phyloP scores from a whole-genome alignment of 2,329 filamentous ascomycete species.

The Botrytis aclada region DNA sequence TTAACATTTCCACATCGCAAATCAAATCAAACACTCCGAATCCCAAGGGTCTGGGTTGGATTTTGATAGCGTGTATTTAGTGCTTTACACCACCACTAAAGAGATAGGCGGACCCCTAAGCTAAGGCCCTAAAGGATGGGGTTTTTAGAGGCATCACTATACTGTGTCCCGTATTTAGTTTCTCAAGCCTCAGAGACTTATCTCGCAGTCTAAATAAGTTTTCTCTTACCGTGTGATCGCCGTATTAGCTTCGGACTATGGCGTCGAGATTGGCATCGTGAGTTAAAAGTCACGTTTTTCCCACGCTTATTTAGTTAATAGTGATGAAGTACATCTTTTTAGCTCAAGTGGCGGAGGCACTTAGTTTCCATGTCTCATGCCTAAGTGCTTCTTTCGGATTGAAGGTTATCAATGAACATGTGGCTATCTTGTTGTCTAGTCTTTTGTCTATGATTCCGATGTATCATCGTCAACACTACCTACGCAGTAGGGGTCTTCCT shows the following conservation, averaged over 20 bases:
- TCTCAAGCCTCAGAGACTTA: neutral
- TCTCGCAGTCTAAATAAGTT: neutral
- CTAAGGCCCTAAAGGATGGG: neutral
- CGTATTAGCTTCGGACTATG: neutral
- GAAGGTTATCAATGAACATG: neutral
- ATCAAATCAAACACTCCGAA: neutral
- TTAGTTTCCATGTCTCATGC: neutral
- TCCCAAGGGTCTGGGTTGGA: neutral
- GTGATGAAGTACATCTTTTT: neutral
- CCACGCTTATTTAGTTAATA: neutral
- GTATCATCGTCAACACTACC: neutral
- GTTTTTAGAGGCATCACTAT: neutral
- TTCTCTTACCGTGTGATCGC: neutral
- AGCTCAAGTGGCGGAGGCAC: neutral
- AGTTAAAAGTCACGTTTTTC: neutral
- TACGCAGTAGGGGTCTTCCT: neutral
- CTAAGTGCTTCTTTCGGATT: neutral
- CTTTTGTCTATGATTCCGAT: neutral
- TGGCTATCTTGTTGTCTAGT: neutral
- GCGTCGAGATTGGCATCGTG: neutral
- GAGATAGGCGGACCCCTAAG: neutral
- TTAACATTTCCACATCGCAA: neutral
- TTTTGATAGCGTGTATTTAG: neutral
- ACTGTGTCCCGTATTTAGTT: neutral
- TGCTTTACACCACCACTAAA: neutral